Conservation (phyloP, 108 stramenopile species). For the Nannochloropsis salina region DNA sequence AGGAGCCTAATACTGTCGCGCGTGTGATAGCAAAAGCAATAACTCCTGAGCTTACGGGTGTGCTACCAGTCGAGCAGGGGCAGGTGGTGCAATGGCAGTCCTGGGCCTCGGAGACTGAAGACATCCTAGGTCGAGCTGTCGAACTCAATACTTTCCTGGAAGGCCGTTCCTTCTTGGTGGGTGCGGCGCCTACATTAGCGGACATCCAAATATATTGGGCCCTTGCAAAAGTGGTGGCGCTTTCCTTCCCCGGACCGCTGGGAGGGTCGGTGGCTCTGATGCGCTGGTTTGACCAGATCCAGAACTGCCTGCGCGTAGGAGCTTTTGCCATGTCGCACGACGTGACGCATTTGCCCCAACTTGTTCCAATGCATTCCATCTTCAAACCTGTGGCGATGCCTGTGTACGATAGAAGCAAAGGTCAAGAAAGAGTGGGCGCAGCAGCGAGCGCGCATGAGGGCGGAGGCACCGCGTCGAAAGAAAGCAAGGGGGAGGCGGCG, state of each 20-base stretch:
- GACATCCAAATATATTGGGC: background rate
- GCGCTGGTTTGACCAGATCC: background rate
- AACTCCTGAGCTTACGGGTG: background rate
- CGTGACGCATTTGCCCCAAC: background rate
- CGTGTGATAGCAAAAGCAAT: background rate
- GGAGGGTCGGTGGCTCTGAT: background rate
- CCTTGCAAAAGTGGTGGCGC: background rate
- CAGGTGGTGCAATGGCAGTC: slow-evolving; percentile 15
- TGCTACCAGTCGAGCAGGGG: background rate
- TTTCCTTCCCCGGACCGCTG: background rate
- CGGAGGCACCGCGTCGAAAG: background rate
- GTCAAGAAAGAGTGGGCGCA: background rate
- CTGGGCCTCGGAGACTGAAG: background rate
- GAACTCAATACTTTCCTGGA: slow-evolving; percentile 18
- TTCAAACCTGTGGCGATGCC: background rate
- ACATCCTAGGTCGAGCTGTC: background rate
- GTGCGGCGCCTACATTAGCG: background rate
- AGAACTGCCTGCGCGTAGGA: background rate
- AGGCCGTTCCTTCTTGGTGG: slow-evolving; percentile 16
- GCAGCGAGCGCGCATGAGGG: background rate
- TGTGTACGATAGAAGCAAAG: background rate
- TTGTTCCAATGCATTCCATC: background rate
- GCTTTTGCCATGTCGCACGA: background rate
- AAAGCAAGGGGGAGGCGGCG: background rate
- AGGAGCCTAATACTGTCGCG: background rate